Percentiles rank a stretch among this genome's conserved stretches.
phyloP scores from a whole-genome alignment of 306 rosid genomes.

The Sicyos edulis region DNA sequence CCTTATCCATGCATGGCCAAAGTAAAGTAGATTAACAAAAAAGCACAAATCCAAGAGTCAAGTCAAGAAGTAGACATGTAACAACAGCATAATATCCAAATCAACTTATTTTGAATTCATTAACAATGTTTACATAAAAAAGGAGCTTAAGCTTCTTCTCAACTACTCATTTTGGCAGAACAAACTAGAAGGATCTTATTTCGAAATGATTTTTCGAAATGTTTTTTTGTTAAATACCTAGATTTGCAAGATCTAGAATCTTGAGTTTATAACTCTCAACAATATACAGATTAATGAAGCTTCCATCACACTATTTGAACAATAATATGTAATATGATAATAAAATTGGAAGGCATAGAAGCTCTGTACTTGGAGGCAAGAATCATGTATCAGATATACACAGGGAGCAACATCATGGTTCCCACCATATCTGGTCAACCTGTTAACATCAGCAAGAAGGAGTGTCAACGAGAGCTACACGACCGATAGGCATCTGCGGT shows the following conservation, averaged over 20 bases:
- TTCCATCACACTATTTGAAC: constrained; percentile 6
- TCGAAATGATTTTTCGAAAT: too few relatives aligned
- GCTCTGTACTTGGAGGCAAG: constrained; percentile 19
- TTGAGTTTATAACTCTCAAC: constrained; percentile 8
- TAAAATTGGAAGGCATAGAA: constrained; percentile 6
- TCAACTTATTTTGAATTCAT: constrained; percentile 11
- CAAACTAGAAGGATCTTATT: constrained; percentile 8
- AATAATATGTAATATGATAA: neutral
- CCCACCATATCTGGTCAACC: constrained; percentile 31
- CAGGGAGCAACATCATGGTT: constrained; percentile 15
- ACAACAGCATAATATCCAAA: neutral
- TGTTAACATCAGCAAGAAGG: constrained; percentile 33
- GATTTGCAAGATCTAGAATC: constrained; percentile 14
- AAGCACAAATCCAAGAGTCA: neutral
- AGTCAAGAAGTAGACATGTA: neutral
- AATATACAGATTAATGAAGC: constrained; percentile 19
- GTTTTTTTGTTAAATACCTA: constrained; percentile 10
- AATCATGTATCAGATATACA: constrained; percentile 22
- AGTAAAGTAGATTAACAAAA: neutral
- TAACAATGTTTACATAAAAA: neutral
- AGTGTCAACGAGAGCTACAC: constrained; percentile 19
- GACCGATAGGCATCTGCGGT: constrained; percentile 26
- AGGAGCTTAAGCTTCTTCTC: neutral
- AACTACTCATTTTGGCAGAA: constrained; percentile 8
- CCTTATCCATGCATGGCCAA: too few relatives aligned